Evolutionary conservation across 2,329 filamentous ascomycete genomes (phyloP).

Genomic region (Colletotrichum sp.): DNA sequence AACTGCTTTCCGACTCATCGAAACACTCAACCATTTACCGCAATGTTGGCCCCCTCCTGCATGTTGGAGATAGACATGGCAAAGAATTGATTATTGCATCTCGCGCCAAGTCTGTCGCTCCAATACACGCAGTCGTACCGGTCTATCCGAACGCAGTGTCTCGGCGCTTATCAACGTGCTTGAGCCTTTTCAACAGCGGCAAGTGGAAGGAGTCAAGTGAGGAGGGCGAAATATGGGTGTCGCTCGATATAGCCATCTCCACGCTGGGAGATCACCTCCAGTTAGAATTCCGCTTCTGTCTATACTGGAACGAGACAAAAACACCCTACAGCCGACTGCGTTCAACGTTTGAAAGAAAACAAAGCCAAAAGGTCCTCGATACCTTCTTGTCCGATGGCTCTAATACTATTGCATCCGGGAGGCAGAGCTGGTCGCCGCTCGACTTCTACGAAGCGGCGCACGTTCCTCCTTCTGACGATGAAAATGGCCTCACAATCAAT

Average conservation of each 20-base stretch:
- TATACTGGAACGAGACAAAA: slow-evolving; percentile 49
- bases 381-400: slow-evolving; percentile 36
- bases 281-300: slow-evolving; percentile 35
- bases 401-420: slow-evolving; percentile 23
- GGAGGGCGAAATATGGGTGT: slow-evolving; percentile 36
- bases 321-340: slow-evolving; percentile 35
- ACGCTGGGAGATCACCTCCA: slow-evolving; percentile 27
- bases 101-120: background rate
- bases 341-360: slow-evolving; percentile 29
- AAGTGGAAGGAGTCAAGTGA: slow-evolving; percentile 16
- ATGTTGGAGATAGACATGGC: background rate
- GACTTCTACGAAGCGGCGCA: slow-evolving; percentile 75
- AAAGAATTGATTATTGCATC: background rate
- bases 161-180: background rate
- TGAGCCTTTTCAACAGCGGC: slow-evolving; percentile 10
- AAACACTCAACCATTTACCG: background rate
- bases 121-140: background rate
- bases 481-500: slow-evolving; percentile 39
- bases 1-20: background rate
- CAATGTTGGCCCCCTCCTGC: background rate
- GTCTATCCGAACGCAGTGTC: background rate
- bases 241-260: slow-evolving; percentile 34
- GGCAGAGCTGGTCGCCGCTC: slow-evolving; percentile 47
- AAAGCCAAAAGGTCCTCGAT: slow-evolving; percentile 41
- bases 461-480: slow-evolving; percentile 56